A percentile compares a stretch with the other conserved stretches of the same genome.
Evolutionary conservation across 305 asterid genomes (phyloP).

Genomic region (Lippia alba): DNA sequence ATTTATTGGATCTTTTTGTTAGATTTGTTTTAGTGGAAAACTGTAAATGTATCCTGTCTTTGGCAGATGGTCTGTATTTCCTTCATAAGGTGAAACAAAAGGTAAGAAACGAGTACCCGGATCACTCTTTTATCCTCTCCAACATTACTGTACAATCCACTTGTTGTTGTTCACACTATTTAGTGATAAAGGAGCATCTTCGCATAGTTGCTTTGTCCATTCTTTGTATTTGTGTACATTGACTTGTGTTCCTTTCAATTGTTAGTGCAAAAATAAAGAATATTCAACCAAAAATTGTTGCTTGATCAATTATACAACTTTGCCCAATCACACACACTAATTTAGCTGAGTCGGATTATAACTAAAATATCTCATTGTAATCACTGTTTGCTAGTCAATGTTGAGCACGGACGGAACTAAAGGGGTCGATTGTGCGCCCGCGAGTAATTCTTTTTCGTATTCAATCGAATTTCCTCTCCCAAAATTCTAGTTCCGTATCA

Average conservation of each 20-base stretch:
- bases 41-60: neutral
- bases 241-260: neutral
- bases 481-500: too few species aligned
- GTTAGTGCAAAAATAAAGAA: neutral
- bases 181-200: neutral
- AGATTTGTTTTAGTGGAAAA: neutral
- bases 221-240: neutral
- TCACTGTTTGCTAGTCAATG: too few species aligned
- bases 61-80: constrained; percentile 7
- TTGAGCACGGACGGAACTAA: too few species aligned
- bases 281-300: constrained; percentile 5
- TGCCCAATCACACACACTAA: too few species aligned
- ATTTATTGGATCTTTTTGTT: constrained; percentile 8
- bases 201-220: neutral
- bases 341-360: too few species aligned
- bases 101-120: constrained; percentile 2
- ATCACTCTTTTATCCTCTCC: neutral
- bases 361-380: too few species aligned
- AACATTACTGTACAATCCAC: neutral
- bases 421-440: too few species aligned
- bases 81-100: constrained; percentile 18
- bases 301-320: neutral
- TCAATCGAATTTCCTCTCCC: too few species aligned
- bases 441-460: too few species aligned
- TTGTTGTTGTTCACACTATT: neutral